A percentile compares a stretch with the other conserved stretches of the same genome.
Evolutionary conservation across 2,329 filamentous ascomycete genomes (phyloP).

Genomic region (Aureobasidium mangrovei): DNA sequence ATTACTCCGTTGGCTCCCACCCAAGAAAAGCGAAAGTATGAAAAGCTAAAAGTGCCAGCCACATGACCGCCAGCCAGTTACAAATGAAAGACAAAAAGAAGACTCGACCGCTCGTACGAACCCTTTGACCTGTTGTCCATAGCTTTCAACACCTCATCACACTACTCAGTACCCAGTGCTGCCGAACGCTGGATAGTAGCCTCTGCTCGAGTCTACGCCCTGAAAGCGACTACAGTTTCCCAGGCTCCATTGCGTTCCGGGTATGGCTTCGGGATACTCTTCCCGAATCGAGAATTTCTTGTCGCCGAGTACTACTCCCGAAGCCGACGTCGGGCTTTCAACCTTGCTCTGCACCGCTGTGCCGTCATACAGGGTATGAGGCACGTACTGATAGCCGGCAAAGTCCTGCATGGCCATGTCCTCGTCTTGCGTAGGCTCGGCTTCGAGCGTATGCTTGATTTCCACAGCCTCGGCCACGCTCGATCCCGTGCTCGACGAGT

Average conservation of each 20-base stretch:
- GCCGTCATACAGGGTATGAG: slow-evolving; percentile 27
- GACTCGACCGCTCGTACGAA: no score
- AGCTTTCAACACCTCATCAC: no score
- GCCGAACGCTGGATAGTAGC: slow-evolving; percentile 38
- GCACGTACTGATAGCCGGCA: slow-evolving; percentile 41
- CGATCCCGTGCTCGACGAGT: slow-evolving; percentile 37
- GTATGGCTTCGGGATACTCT: slow-evolving; percentile 32
- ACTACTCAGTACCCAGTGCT: slow-evolving; percentile 29
- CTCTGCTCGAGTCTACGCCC: slow-evolving; percentile 39
- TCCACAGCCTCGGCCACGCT: slow-evolving; percentile 26
- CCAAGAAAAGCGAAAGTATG: no score
- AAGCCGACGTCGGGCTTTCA: not conserved
- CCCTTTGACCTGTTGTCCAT: no score
- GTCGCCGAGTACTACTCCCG: not conserved
- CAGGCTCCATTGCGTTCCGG: slow-evolving; percentile 28
- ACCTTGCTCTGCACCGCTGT: slow-evolving; percentile 2
- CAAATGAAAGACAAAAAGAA: no score
- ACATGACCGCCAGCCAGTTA: no score
- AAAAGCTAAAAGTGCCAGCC: no score
- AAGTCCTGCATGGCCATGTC: slow-evolving; percentile 34
- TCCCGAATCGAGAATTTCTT: slow-evolving; percentile 32
- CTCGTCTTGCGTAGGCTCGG: slow-evolving; percentile 34
- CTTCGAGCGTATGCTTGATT: slow-evolving; percentile 27
- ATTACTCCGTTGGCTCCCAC: not conserved
- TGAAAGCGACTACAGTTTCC: slow-evolving; percentile 37